Evolutionary conservation across 495 filamentous ascomycete species (phyloP).

Genomic region (Podospora conica): DNA sequence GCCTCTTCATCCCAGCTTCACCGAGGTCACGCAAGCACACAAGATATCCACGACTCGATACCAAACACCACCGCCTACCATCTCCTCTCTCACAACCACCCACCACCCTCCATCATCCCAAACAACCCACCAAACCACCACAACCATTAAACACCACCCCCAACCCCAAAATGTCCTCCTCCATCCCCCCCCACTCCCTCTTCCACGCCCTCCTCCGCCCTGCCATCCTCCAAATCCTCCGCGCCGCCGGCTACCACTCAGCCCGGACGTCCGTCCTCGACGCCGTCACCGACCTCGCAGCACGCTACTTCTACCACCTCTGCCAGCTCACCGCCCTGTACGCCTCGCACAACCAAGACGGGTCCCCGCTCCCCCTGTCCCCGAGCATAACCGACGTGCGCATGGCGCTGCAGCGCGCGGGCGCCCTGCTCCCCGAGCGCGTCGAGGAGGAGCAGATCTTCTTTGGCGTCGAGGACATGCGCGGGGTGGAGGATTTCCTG

Average conservation of each 20-base stretch:
- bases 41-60: neutral
- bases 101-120: neutral
- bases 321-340: conserved; percentile 56
- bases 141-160: neutral
- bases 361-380: conserved; percentile 20
- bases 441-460: conserved; percentile 28
- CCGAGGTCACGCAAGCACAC: neutral
- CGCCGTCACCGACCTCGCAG: conserved; percentile 66
- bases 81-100: neutral
- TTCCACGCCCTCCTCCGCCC: conserved; percentile 76
- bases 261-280: conserved; percentile 72
- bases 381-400: conserved; percentile 68
- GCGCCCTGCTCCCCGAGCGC: conserved; percentile 58
- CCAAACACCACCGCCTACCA: no score
- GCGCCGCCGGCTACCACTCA: conserved; percentile 75
- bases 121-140: neutral
- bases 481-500: conserved; percentile 66
- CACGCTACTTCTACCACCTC: conserved; percentile 65
- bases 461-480: conserved; percentile 57
- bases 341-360: conserved; percentile 41
- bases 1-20: neutral
- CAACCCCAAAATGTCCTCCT: neutral
- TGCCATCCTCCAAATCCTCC: conserved; percentile 76
- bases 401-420: conserved; percentile 71
- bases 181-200: conserved; percentile 39